These are phyloP conservation scores for Lachnellula hyalina DNA, from an alignment of 2,329 filamentous ascomycete genomes.

Conservation along the genomic window DNA sequence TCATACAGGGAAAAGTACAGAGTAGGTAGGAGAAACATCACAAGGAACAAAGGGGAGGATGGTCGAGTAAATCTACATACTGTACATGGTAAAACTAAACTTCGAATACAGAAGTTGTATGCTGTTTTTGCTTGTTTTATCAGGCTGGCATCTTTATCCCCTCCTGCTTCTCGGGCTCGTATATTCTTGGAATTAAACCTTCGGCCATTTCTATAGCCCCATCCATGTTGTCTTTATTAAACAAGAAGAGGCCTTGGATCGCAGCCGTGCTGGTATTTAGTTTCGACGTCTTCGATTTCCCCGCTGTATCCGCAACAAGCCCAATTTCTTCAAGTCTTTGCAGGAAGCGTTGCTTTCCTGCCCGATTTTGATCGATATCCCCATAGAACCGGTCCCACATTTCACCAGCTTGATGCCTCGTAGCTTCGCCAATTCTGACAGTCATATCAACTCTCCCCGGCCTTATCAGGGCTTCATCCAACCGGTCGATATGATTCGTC, in stretches of 20 bases:
- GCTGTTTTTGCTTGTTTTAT: background rate
- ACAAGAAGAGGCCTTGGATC: constrained; percentile 89
- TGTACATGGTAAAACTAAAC: too few species aligned
- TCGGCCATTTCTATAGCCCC: constrained; percentile 80
- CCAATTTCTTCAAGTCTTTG: constrained; percentile 62
- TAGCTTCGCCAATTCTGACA: constrained; percentile 82
- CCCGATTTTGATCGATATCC: constrained; percentile 63
- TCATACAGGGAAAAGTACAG: too few species aligned
- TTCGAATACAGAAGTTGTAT: too few species aligned
- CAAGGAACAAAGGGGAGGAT: too few species aligned
- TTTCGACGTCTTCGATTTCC: constrained; percentile 12
- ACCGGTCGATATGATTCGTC: constrained; percentile 86
- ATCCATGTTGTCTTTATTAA: constrained; percentile 86
- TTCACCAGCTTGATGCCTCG: constrained; percentile 72
- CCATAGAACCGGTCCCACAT: constrained; percentile 97
- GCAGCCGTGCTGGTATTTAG: constrained; percentile 75
- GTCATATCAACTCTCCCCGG: constrained; percentile 94
- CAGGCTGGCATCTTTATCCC: constrained; percentile 14
- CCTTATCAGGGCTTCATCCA: constrained; percentile 80
- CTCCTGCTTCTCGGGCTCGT: constrained; percentile 38
- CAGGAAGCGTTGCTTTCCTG: constrained; percentile 64
- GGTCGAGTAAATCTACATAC: too few species aligned
- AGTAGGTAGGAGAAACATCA: too few species aligned
- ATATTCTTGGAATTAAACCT: constrained; percentile 53
- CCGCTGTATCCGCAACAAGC: constrained; percentile 52